Evolutionary conservation across 768 basidiomycete genomes (phyloP).

Genomic region (Russula foetens): DNA sequence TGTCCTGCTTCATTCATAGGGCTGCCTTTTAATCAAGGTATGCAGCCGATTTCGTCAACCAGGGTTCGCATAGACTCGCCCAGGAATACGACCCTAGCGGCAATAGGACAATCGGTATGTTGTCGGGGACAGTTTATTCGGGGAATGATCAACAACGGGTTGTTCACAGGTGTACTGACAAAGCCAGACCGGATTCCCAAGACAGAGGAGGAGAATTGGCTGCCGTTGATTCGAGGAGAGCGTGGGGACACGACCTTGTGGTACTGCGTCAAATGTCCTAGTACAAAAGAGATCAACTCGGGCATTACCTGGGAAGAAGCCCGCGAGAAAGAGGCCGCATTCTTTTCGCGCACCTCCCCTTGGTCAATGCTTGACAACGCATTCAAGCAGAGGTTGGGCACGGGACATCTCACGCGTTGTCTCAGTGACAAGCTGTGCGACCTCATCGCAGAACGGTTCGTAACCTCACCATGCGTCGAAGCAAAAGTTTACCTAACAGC

Average conservation of each 20-base stretch:
- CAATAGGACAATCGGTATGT: constrained; percentile 61
- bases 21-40: background rate
- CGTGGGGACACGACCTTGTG: constrained; percentile 45
- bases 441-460: constrained; percentile 52
- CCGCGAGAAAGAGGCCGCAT: constrained; percentile 45
- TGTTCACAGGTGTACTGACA: constrained; percentile 10
- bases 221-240: constrained; percentile 48
- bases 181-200: constrained; percentile 17
- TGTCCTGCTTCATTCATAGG: constrained; percentile 16
- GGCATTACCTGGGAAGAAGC: constrained; percentile 57
- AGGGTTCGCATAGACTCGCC: constrained; percentile 62
- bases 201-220: constrained; percentile 50
- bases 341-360: constrained; percentile 42
- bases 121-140: background rate
- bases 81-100: constrained; percentile 53
- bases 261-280: constrained; percentile 40
- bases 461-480: background rate
- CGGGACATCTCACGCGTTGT: constrained; percentile 45
- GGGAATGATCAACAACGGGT: background rate
- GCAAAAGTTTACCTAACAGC: background rate
- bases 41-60: constrained; percentile 73
- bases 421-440: constrained; percentile 56
- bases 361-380: constrained; percentile 48
- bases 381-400: constrained; percentile 48
- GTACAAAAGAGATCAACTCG: constrained; percentile 39